These are phyloP conservation scores for Fusarium xyrophilum DNA, from an alignment of 2,329 filamentous ascomycete species.

Conservation along the genomic window DNA sequence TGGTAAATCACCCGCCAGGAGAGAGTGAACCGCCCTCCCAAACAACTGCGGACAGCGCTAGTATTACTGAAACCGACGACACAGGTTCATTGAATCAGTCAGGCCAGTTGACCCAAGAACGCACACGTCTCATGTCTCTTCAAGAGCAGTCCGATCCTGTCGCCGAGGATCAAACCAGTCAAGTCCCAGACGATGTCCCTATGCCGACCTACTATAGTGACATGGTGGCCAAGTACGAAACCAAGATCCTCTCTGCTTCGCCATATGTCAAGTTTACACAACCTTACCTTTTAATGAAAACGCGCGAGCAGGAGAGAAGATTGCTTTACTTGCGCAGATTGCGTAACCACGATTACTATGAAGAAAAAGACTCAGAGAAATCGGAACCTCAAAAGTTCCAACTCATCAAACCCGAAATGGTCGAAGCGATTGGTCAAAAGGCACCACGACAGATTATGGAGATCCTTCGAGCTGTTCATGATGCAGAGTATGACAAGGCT, in stretches of 20 bases:
- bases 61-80: constrained; percentile 41
- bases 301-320: constrained; percentile 86
- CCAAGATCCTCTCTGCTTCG: constrained; percentile 91
- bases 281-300: constrained; percentile 90
- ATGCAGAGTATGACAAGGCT: constrained; percentile 96
- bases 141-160: constrained; percentile 55
- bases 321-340: constrained; percentile 83
- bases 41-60: constrained; percentile 42
- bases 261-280: constrained; percentile 96
- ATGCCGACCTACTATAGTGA: constrained; percentile 94
- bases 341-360: constrained; percentile 74
- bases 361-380: constrained; percentile 68
- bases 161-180: constrained; percentile 59
- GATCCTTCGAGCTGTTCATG: constrained; percentile 91
- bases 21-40: constrained; percentile 50
- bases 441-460: constrained; percentile 89
- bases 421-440: constrained; percentile 80
- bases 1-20: constrained; percentile 47
- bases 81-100: constrained; percentile 40
- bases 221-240: constrained; percentile 91
- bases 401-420: constrained; percentile 94
- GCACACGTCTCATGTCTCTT: constrained; percentile 44
- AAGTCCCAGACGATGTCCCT: constrained; percentile 77
- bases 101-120: constrained; percentile 37
- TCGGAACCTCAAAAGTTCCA: constrained; percentile 76